These are phyloP conservation scores for Trichosanthes truncata DNA, from an alignment of 306 rosid genomes.

Conservation along the genomic window DNA sequence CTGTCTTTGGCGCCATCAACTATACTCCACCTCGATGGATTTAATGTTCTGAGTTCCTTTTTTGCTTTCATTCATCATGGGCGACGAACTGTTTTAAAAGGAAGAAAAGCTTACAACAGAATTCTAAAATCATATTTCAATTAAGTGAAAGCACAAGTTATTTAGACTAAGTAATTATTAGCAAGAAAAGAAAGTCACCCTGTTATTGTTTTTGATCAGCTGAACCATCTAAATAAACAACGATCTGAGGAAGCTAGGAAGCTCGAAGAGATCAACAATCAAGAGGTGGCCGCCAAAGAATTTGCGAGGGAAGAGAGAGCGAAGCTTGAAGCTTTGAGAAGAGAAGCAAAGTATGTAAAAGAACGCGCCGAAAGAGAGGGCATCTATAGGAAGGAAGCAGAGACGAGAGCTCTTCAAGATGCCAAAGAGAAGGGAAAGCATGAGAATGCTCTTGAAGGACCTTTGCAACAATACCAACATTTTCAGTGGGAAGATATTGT, in stretches of 20 bases:
- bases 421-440: slow-evolving; percentile 59
- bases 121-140: background rate
- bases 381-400: slow-evolving; percentile 53
- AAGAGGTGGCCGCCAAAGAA: slow-evolving; percentile 47
- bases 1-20: too few relatives aligned
- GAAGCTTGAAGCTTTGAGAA: slow-evolving; percentile 48
- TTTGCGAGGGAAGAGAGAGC: slow-evolving; percentile 44
- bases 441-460: slow-evolving; percentile 57
- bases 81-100: background rate
- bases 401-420: slow-evolving; percentile 44
- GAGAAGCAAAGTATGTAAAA: slow-evolving; percentile 48
- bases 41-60: background rate
- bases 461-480: slow-evolving; percentile 39
- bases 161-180: slow-evolving; percentile 2
- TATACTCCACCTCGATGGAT: too few relatives aligned
- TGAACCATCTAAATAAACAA: slow-evolving; percentile 38
- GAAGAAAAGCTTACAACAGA: background rate
- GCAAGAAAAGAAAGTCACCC: slow-evolving; percentile 6
- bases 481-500: slow-evolving; percentile 82
- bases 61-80: background rate
- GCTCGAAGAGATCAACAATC: slow-evolving; percentile 43
- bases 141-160: background rate
- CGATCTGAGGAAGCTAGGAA: slow-evolving; percentile 46
- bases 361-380: slow-evolving; percentile 67
- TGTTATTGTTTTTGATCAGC: slow-evolving; percentile 35